phyloP scores from a whole-genome alignment of 805 yeast genomes.

The Priceomyces castillae region DNA sequence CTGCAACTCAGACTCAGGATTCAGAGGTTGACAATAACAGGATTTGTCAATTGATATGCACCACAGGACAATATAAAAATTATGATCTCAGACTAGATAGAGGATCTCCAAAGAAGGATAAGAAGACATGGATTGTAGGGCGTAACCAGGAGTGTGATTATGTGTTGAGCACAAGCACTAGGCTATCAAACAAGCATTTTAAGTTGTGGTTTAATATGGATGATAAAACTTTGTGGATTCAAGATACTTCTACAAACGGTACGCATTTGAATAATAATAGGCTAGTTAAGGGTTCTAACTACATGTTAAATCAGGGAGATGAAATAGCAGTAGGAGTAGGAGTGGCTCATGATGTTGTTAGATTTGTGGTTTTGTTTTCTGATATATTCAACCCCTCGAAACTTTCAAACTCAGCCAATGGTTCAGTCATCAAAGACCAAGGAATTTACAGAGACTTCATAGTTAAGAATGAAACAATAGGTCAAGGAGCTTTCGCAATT shows the following conservation, averaged over 20 bases:
- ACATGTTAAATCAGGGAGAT: constrained; percentile 86
- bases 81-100: constrained; percentile 42
- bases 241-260: constrained; percentile 88
- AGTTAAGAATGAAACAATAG: constrained; percentile 79
- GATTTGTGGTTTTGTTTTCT: constrained; percentile 52
- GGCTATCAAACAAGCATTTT: constrained; percentile 73
- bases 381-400: constrained; percentile 35
- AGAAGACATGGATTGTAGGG: constrained; percentile 67
- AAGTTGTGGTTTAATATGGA: constrained; percentile 63
- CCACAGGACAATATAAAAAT: constrained; percentile 52
- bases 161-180: constrained; percentile 53
- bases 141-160: constrained; percentile 67
- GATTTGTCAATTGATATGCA: constrained; percentile 59
- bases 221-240: constrained; percentile 55
- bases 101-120: constrained; percentile 15
- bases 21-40: constrained; percentile 24
- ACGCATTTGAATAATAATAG: constrained; percentile 78
- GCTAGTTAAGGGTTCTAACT: constrained; percentile 72
- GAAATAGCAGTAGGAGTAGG: constrained; percentile 90
- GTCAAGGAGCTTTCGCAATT: constrained; percentile 98
- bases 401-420: constrained; percentile 18
- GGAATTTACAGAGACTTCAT: constrained; percentile 73
- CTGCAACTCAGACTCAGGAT: constrained; percentile 27
- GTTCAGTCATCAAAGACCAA: constrained; percentile 34
- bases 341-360: constrained; percentile 62